These are phyloP conservation scores for Boletus fagicola DNA, from an alignment of 768 basidiomycete species.

Conservation along the genomic window DNA sequence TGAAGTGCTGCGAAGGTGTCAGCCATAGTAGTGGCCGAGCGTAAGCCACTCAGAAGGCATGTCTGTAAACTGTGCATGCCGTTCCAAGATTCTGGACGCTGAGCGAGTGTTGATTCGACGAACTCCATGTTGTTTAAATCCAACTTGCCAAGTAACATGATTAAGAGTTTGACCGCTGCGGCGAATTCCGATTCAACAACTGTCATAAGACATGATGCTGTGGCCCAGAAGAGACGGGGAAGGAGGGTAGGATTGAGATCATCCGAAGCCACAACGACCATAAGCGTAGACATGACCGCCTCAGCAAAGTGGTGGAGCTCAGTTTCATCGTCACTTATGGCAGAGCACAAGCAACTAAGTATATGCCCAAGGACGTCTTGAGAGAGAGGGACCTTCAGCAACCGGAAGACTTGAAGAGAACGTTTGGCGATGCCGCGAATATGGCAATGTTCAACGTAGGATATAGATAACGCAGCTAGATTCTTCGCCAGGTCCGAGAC, in stretches of 20 bases:
- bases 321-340: slow-evolving; percentile 71
- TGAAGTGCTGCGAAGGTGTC: slow-evolving; percentile 69
- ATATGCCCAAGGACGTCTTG: slow-evolving; percentile 73
- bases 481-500: slow-evolving; percentile 65
- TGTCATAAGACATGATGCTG: slow-evolving; percentile 77
- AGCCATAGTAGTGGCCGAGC: slow-evolving; percentile 69
- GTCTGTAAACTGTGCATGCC: slow-evolving; percentile 65
- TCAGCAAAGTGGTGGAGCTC: slow-evolving; percentile 81
- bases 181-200: slow-evolving; percentile 79
- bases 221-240: slow-evolving; percentile 87
- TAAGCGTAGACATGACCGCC: slow-evolving; percentile 78
- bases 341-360: slow-evolving; percentile 80
- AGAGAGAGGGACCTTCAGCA: slow-evolving; percentile 69
- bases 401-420: slow-evolving; percentile 87
- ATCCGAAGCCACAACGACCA: slow-evolving; percentile 52
- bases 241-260: slow-evolving; percentile 61
- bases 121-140: slow-evolving; percentile 70
- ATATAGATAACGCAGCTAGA: slow-evolving; percentile 78
- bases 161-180: slow-evolving; percentile 63
- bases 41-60: slow-evolving; percentile 69
- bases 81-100: slow-evolving; percentile 71
- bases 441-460: slow-evolving; percentile 85
- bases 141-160: slow-evolving; percentile 61
- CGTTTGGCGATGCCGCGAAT: slow-evolving; percentile 84
- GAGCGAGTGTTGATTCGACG: slow-evolving; percentile 64